Percentiles rank a stretch among this genome's conserved stretches.
Evolutionary conservation across 225 moss, liverwort and hornwort species (phyloP).

Genomic region (Thuidium tamariscinum): DNA sequence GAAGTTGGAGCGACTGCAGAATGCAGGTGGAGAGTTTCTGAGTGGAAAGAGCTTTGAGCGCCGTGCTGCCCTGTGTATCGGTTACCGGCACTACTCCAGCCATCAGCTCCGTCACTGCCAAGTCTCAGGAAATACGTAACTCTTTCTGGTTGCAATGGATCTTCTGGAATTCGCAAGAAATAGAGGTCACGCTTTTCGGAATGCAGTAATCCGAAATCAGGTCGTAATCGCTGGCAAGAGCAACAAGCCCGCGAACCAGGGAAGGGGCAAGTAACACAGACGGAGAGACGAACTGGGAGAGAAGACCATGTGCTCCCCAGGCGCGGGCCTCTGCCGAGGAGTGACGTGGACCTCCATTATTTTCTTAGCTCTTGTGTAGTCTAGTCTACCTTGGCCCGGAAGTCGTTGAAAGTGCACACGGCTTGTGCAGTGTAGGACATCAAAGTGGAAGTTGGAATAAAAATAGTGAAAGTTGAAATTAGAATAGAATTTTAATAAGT

Average conservation of each 20-base stretch:
- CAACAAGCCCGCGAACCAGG: background rate
- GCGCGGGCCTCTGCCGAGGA: background rate
- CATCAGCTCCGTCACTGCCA: slow-evolving; percentile 6
- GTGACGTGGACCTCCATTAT: background rate
- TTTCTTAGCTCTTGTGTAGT: background rate
- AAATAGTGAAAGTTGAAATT: background rate
- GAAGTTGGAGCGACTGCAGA: slow-evolving; percentile 25
- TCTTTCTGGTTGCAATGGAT: too few relatives aligned
- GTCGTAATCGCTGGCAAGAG: background rate
- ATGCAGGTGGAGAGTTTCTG: slow-evolving; percentile 26
- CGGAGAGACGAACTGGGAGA: background rate
- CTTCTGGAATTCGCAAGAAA: too few relatives aligned
- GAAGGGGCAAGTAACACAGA: background rate
- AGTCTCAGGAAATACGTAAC: background rate
- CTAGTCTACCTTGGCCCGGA: background rate
- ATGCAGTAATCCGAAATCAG: background rate
- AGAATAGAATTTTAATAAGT: too few relatives aligned
- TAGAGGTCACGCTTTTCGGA: background rate
- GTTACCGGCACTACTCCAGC: slow-evolving; percentile 32
- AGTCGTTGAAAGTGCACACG: background rate
- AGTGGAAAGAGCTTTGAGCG: slow-evolving; percentile 43
- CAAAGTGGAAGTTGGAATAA: background rate
- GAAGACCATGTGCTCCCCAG: background rate
- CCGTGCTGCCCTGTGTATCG: slow-evolving; percentile 48
- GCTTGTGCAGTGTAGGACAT: background rate